phyloP scores from a whole-genome alignment of 1,284 basidiomycete species.

The Pseudozyma flocculosa region DNA sequence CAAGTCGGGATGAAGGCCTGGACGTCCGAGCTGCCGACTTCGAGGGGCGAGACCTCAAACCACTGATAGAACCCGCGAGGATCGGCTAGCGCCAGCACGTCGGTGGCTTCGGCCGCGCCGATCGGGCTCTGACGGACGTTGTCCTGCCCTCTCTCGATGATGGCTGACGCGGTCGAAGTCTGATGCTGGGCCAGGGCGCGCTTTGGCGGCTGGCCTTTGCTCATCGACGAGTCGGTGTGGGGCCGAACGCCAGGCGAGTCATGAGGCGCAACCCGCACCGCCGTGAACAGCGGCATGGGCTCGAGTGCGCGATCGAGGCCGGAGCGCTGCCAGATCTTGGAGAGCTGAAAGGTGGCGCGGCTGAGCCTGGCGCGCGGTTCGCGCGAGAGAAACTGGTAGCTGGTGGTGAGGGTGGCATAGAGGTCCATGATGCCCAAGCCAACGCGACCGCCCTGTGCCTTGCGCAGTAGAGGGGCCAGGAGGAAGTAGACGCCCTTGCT shows the following conservation, averaged over 20 bases:
- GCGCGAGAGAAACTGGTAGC: conserved; percentile 44
- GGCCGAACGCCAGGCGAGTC: conserved; percentile 26
- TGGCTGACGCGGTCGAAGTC: conserved; percentile 13
- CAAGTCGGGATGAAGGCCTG: conserved; percentile 58
- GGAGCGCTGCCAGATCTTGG: conserved; percentile 42
- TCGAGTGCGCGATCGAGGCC: conserved; percentile 22
- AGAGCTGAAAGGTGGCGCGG: conserved; percentile 50
- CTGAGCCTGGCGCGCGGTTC: conserved; percentile 39
- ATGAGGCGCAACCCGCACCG: conserved; percentile 35
- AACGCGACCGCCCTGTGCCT: conserved; percentile 41
- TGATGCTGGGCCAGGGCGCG: conserved; percentile 33
- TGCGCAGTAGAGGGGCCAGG: conserved; percentile 47
- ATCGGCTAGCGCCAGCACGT: conserved; percentile 8
- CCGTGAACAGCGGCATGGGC: conserved; percentile 52
- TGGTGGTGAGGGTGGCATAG: conserved; percentile 49
- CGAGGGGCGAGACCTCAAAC: conserved; percentile 57
- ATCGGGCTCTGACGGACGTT: no score
- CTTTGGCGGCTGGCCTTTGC: conserved; percentile 30
- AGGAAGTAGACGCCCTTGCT: conserved; percentile 50
- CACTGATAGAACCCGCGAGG: conserved; percentile 50
- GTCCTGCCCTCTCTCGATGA: no score
- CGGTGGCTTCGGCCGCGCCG: background rate
- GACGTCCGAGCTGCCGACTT: conserved; percentile 54
- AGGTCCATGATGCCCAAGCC: conserved; percentile 55
- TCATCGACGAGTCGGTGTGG: conserved; percentile 27